phyloP scores from a whole-genome alignment of 2,329 filamentous ascomycete species.

The Calonectria pseudoturangicola region DNA sequence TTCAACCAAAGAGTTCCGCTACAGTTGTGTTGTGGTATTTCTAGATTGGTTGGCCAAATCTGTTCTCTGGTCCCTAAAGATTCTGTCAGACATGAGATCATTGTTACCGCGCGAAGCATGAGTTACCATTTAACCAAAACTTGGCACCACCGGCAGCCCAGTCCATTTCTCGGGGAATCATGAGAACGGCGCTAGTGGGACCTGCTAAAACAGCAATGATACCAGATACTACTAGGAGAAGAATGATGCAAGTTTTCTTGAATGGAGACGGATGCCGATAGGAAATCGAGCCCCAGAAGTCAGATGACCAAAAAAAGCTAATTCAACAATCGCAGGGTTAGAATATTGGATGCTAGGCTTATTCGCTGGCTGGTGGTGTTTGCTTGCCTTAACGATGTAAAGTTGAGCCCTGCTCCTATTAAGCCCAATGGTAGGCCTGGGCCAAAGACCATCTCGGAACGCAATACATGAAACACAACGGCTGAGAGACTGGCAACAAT shows the following conservation, averaged over 20 bases:
- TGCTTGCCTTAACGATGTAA: neutral
- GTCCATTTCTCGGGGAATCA: neutral
- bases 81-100: neutral
- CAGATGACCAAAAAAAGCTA: constrained; percentile 2
- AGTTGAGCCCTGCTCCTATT: neutral
- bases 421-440: neutral
- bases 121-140: neutral
- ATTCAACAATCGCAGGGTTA: no score
- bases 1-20: neutral
- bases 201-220: neutral
- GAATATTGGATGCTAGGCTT: no score
- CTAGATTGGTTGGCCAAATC: neutral
- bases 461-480: neutral
- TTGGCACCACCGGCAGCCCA: neutral
- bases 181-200: neutral
- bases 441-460: constrained; percentile 1
- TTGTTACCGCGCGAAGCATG: no score
- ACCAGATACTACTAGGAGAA: neutral
- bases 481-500: neutral
- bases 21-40: neutral
- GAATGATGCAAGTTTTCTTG: neutral
- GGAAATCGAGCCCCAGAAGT: constrained; percentile 7
- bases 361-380: no score
- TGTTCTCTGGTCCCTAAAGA: neutral
- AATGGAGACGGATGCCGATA: neutral